Percentiles rank a stretch among this genome's conserved stretches.
Conservation (phyloP, 257 asterid genomes). For the Thymus mandschuricus region DNA sequence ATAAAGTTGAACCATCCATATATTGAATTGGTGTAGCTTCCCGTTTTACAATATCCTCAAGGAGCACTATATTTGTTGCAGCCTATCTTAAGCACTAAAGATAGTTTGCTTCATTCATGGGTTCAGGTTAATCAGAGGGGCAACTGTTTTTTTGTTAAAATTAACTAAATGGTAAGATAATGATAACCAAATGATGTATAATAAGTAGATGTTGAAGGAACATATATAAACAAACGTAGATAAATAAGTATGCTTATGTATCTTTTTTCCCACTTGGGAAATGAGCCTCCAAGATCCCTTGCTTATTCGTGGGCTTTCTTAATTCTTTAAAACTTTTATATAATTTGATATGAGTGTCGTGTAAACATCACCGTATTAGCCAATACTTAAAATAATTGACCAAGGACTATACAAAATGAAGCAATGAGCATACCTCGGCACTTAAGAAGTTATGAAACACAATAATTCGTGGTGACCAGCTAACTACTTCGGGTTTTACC, state of each 20-base stretch:
- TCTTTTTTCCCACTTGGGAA: too few species aligned
- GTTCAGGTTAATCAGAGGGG: neutral
- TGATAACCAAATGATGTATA: too few species aligned
- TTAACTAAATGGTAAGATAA: too few species aligned
- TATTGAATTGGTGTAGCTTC: conserved; percentile 16
- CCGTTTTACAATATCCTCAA: conserved; percentile 7
- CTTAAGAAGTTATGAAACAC: conserved; percentile 78
- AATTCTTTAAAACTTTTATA: too few species aligned
- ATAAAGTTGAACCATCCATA: conserved; percentile 26
- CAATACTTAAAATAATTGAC: neutral
- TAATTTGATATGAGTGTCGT: neutral
- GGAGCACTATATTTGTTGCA: neutral
- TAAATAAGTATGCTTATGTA: too few species aligned
- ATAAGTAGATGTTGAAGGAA: too few species aligned
- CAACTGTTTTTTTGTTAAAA: too few species aligned
- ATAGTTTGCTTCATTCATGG: neutral
- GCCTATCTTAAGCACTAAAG: neutral
- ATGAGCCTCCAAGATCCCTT: too few species aligned
- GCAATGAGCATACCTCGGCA: conserved; percentile 56
- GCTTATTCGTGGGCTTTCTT: too few species aligned
- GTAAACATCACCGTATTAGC: neutral
- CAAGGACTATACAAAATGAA: conserved; percentile 9
- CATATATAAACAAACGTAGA: too few species aligned
- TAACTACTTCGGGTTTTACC: conserved; percentile 83
- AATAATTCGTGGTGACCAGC: conserved; percentile 80